These are phyloP conservation scores for Dactylellina drechsleri DNA, from an alignment of 2,329 filamentous ascomycete genomes.

Conservation along the genomic window DNA sequence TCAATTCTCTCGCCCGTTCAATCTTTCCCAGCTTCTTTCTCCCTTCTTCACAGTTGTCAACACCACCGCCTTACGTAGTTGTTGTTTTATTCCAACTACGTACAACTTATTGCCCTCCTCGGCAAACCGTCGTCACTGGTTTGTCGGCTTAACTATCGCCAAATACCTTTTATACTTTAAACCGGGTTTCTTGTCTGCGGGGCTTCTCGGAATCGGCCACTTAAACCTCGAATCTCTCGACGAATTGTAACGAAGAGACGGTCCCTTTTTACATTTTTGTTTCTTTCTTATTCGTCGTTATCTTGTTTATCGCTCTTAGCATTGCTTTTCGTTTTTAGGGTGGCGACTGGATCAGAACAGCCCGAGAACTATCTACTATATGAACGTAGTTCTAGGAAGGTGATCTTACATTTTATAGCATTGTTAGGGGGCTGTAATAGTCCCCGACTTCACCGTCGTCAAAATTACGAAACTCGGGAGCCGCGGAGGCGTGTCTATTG, in stretches of 20 bases:
- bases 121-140: conserved; percentile 49
- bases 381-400: conserved; percentile 49
- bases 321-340: conserved; percentile 14
- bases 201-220: conserved; percentile 49
- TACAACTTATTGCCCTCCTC: conserved; percentile 28
- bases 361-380: conserved; percentile 43
- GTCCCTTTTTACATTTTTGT: conserved; percentile 11
- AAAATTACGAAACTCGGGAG: conserved; percentile 55
- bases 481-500: conserved; percentile 54
- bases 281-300: neutral
- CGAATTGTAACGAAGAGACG: conserved; percentile 51
- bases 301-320: neutral
- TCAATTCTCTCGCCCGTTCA: conserved; percentile 1
- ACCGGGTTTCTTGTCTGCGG: conserved; percentile 43
- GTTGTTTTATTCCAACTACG: conserved; percentile 41
- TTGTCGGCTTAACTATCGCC: conserved; percentile 31
- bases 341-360: conserved; percentile 2
- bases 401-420: conserved; percentile 48
- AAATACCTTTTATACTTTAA: conserved; percentile 19
- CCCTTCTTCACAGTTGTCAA: conserved; percentile 21
- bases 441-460: conserved; percentile 54
- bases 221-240: conserved; percentile 35
- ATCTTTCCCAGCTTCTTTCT: conserved; percentile 12
- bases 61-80: conserved; percentile 43
- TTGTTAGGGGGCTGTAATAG: conserved; percentile 49